Evolutionary conservation across 2,329 filamentous ascomycete genomes (phyloP).

Genomic region (Leptosphaerulina australis): DNA sequence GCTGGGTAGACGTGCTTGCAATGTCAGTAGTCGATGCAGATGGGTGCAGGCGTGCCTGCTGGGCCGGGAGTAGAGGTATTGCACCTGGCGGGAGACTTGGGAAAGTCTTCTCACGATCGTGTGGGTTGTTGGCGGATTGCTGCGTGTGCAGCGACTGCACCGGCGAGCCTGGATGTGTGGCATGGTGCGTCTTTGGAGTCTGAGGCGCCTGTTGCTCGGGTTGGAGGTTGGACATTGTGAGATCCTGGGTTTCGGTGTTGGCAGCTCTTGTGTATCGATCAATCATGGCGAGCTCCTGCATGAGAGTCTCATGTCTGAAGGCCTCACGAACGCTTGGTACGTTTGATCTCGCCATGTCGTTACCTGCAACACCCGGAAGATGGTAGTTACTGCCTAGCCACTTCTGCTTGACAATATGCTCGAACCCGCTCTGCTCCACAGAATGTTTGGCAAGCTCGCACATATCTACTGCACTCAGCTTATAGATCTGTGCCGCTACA

Average conservation of each 20-base stretch:
- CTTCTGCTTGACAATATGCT: slow-evolving; percentile 83
- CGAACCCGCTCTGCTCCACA: slow-evolving; percentile 92
- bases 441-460: slow-evolving; percentile 97
- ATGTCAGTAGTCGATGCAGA: slow-evolving; percentile 30
- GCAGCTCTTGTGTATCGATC: slow-evolving; percentile 51
- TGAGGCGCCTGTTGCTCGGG: slow-evolving; percentile 30
- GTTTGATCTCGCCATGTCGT: slow-evolving; percentile 94
- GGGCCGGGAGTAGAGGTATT: slow-evolving; percentile 38
- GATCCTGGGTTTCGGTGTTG: slow-evolving; percentile 36
- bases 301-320: slow-evolving; percentile 84
- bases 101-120: slow-evolving; percentile 40
- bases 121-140: slow-evolving; percentile 47
- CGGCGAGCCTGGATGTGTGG: slow-evolving; percentile 47
- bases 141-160: slow-evolving; percentile 51
- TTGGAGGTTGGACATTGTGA: slow-evolving; percentile 47
- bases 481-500: slow-evolving; percentile 97
- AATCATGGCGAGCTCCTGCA: slow-evolving; percentile 80
- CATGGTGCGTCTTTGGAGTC: slow-evolving; percentile 39
- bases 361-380: slow-evolving; percentile 79
- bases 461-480: slow-evolving; percentile 96
- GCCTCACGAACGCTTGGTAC: slow-evolving; percentile 91
- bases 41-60: slow-evolving; percentile 47
- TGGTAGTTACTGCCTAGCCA: slow-evolving; percentile 86
- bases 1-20: slow-evolving; percentile 23
- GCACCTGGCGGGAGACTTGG: slow-evolving; percentile 39